These are phyloP conservation scores for Scheffersomyces lignicola DNA, from an alignment of 1,139 yeast species.

Conservation along the genomic window DNA sequence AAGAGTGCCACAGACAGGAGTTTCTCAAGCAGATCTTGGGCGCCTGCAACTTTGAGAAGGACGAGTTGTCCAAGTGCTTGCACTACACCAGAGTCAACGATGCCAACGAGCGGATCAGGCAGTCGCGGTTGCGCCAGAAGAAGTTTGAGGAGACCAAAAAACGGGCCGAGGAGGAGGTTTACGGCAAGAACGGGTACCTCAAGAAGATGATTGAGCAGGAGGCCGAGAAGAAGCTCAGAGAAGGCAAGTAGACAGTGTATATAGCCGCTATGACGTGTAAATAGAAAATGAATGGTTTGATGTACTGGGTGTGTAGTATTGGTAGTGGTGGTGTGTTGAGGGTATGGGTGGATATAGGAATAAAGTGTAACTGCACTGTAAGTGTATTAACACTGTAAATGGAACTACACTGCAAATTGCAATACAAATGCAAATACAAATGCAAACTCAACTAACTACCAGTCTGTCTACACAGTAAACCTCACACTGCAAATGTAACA, in stretches of 20 bases:
- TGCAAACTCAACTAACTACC: too few species aligned
- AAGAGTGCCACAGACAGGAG: constrained; percentile 80
- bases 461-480: too few species aligned
- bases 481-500: too few species aligned
- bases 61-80: constrained; percentile 74
- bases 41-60: constrained; percentile 80
- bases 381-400: too few species aligned
- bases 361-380: too few species aligned
- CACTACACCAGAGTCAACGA: constrained; percentile 74
- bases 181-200: constrained; percentile 74
- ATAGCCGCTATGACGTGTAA: background rate
- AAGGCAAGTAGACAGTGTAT: background rate
- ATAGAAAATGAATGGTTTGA: too few species aligned
- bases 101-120: constrained; percentile 60
- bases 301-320: too few species aligned
- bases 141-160: constrained; percentile 57
- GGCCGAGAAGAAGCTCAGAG: constrained; percentile 16
- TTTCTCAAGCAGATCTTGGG: constrained; percentile 78
- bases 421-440: too few species aligned
- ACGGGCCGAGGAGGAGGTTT: constrained; percentile 70
- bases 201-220: constrained; percentile 58
- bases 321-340: too few species aligned
- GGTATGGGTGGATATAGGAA: too few species aligned
- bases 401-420: too few species aligned
- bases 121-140: constrained; percentile 58